A percentile compares a stretch with the other conserved stretches of the same genome.
Conservation (phyloP, 345 rosid species). For the Gossypium thurberi region DNA sequence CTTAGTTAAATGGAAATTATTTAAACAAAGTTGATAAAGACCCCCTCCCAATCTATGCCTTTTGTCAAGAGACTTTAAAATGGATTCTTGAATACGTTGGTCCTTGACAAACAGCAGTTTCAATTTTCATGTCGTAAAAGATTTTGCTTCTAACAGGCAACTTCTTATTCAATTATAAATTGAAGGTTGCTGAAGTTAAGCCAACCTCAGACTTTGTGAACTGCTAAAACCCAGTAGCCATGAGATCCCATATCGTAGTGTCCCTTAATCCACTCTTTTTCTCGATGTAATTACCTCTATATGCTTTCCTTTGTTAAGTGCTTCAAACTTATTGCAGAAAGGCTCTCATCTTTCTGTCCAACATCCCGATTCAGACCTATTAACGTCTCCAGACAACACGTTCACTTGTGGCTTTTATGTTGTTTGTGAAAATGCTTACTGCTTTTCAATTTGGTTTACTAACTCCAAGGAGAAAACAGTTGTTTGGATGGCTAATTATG, state of each 20-base stretch:
- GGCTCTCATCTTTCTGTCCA: slow-evolving; percentile 31
- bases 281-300: slow-evolving; percentile 5
- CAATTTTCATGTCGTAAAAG: no score
- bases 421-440: slow-evolving; percentile 33
- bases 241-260: not conserved
- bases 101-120: no score
- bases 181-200: not conserved
- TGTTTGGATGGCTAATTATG: slow-evolving; percentile 40
- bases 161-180: not conserved
- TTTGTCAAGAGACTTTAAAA: no score
- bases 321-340: not conserved
- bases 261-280: slow-evolving; percentile 5
- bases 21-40: no score
- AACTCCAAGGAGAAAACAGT: slow-evolving; percentile 22
- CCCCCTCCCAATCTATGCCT: no score
- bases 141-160: no score
- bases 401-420: slow-evolving; percentile 38
- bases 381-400: slow-evolving; percentile 25
- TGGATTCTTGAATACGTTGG: no score
- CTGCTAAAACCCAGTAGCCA: not conserved
- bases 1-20: no score
- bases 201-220: not conserved
- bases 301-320: slow-evolving; percentile 1
- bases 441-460: slow-evolving; percentile 39
- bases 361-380: slow-evolving; percentile 11